Base-by-base conservation (phyloP, 140 eudicot species). In the Anethum foeniculum region DNA sequence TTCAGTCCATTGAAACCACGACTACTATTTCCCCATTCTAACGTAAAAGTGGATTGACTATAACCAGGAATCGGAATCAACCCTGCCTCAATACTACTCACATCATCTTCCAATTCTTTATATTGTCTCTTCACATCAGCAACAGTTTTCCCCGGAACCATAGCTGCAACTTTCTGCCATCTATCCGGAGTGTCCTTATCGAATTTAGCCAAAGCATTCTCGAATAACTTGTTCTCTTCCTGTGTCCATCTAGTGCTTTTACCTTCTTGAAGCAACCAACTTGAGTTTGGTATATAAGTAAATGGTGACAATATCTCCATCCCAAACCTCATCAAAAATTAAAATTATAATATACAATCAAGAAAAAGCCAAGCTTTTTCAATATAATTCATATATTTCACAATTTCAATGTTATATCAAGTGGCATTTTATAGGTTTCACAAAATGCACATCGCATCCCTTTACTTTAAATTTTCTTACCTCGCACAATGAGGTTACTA, bases 21-120 rank as follows among this genome's bases (percentile, higher is more conserved):
- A 74, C 79, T 36, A 81, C 82, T 48, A 83, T 87, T 81, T 10
- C 91, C 96, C 97, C 92, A 90, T 72, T 93, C 98, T 27, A 93
- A 83, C 21, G 92, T 93, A 80, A 93, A 93, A 80, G 92, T 80
- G 52, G 90, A 87, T 48, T 81, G 64, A 32, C 71, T 51, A 60
- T 86, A 84, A 1, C 87, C 89, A 60, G 89, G 85, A 78, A 81
- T 73, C 49, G 89, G 88, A 54, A 76, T 21, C 7, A 81, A 73
- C 65, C 91, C 91, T 36, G 91, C 91, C 78, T 88, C 91, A 13
- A 88, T 88, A 73, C 80, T 81, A 52, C 86, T 84, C 44, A 88
- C 88, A 73, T 88, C 91, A 46, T 83, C 88, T n/a, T 77, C 89
- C 71, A 88, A 58, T 30, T 81, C 88, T 58, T 83, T 84, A 51